These are phyloP conservation scores for Margaritispora aquatica DNA, from an alignment of 495 filamentous ascomycete genomes.

Conservation along the genomic window DNA sequence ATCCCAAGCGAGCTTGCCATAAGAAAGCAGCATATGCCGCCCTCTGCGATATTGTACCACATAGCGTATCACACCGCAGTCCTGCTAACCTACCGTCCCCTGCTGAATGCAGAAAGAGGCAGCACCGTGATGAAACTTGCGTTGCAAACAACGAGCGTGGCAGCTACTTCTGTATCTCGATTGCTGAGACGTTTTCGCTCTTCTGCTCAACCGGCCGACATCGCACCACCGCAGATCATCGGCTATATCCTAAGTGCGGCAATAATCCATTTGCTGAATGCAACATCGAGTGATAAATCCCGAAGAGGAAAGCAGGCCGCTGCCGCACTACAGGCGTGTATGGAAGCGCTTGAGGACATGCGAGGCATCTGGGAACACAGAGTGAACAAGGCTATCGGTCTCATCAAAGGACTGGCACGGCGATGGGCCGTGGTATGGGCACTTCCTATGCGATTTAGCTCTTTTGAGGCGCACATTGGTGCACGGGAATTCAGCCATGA, in stretches of 20 bases:
- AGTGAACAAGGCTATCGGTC: background rate
- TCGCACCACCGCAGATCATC: background rate
- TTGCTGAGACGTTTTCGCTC: background rate
- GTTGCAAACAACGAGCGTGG: background rate
- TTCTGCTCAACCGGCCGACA: background rate
- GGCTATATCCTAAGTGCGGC: slow-evolving; percentile 3
- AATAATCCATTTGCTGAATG: slow-evolving; percentile 4
- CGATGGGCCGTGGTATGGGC: slow-evolving; percentile 8
- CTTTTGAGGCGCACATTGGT: background rate
- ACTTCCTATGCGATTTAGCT: background rate
- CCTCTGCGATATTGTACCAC: background rate
- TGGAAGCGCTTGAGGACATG: slow-evolving; percentile 2
- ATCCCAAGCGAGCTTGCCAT: background rate
- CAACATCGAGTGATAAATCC: background rate
- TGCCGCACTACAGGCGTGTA: background rate
- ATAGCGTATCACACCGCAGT: slow-evolving; percentile 2
- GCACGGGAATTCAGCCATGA: background rate
- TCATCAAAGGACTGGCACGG: background rate
- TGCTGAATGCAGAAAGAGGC: background rate
- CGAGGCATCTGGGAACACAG: background rate
- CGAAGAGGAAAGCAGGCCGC: background rate
- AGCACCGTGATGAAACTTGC: background rate
- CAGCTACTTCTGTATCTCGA: background rate
- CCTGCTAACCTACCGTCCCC: background rate
- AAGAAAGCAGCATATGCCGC: background rate